Percentiles rank a stretch among this genome's conserved stretches.
phyloP scores from a whole-genome alignment of 495 filamentous ascomycete species.

The Cladorrhinum samala region DNA sequence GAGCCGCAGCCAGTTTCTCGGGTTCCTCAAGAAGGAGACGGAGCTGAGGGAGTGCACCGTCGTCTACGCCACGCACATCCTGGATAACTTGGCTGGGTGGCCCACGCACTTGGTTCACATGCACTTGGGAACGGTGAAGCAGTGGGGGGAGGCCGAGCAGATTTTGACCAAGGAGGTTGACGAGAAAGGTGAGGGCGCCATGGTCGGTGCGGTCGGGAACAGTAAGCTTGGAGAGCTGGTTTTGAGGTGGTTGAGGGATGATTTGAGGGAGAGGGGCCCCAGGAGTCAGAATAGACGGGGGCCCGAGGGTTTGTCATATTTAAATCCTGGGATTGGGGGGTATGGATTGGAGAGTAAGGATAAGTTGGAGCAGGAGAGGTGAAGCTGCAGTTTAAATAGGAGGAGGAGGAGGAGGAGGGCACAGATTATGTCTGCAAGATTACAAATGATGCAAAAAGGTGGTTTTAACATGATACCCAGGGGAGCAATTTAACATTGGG shows the following conservation, averaged over 20 bases:
- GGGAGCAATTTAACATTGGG: constrained; percentile 20
- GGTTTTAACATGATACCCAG: constrained; percentile 25
- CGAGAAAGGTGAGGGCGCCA: constrained; percentile 33
- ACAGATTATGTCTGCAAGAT: too few relatives aligned
- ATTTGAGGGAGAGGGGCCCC: constrained; percentile 74
- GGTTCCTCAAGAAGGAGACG: constrained; percentile 81
- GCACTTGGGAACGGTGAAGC: constrained; percentile 78
- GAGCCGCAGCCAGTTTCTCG: constrained; percentile 75
- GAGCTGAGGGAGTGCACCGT: constrained; percentile 76
- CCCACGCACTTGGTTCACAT: constrained; percentile 94
- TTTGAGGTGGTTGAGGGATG: constrained; percentile 76
- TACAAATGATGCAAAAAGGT: neutral
- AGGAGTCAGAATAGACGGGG: constrained; percentile 50
- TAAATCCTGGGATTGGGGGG: constrained; percentile 64
- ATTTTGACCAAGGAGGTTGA: constrained; percentile 29
- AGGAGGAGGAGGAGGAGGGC: neutral
- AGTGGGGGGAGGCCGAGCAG: constrained; percentile 64
- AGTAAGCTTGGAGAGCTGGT: constrained; percentile 78
- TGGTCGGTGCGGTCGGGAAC: constrained; percentile 55
- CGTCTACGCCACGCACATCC: constrained; percentile 95
- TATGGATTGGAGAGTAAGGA: constrained; percentile 68
- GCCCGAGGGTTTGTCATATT: constrained; percentile 66
- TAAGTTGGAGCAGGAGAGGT: constrained; percentile 5
- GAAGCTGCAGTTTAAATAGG: neutral
- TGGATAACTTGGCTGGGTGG: constrained; percentile 90